Conservation (phyloP, 2,329 filamentous ascomycete genomes). For the Curvularia sp. region DNA sequence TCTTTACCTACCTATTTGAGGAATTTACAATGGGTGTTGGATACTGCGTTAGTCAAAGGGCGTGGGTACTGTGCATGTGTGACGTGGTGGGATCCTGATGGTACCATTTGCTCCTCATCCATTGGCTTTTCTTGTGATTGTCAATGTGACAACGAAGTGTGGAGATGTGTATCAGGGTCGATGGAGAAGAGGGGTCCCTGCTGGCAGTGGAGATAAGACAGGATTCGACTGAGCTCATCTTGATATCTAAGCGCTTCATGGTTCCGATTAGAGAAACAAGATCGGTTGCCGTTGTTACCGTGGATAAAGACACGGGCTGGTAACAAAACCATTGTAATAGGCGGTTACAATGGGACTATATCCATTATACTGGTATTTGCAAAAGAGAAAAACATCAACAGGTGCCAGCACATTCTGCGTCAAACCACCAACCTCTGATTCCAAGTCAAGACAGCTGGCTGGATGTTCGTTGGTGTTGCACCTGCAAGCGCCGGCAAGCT, state of each 20-base stretch:
- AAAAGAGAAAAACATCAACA: not conserved
- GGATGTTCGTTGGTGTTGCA: conserved; percentile 7
- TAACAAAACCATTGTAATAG: not conserved
- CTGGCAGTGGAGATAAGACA: not conserved
- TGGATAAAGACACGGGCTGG: not conserved
- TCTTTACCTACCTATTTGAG: not conserved
- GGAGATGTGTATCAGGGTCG: not conserved
- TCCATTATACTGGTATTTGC: not conserved
- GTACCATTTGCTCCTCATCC: not conserved
- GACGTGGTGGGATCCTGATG: not conserved
- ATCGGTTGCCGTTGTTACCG: conserved; percentile 3
- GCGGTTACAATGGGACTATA: not conserved
- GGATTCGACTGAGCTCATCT: not conserved
- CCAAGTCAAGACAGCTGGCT: conserved; percentile 4
- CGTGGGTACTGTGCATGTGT: not conserved
- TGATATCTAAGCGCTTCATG: conserved; percentile 1
- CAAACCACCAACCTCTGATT: not conserved
- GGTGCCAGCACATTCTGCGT: conserved; percentile 8
- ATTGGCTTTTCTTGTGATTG: not conserved
- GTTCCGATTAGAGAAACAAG: not conserved
- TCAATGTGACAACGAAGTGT: not conserved
- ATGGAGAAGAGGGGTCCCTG: not conserved
- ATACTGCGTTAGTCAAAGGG: conserved; percentile 3
- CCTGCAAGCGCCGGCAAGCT: conserved; percentile 7
- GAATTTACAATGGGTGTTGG: not conserved